Evolutionary conservation across 257 asterid genomes (phyloP), one percentile per base, ranked within the genome.

Genomic region (Lavandula angustifolia): DNA sequence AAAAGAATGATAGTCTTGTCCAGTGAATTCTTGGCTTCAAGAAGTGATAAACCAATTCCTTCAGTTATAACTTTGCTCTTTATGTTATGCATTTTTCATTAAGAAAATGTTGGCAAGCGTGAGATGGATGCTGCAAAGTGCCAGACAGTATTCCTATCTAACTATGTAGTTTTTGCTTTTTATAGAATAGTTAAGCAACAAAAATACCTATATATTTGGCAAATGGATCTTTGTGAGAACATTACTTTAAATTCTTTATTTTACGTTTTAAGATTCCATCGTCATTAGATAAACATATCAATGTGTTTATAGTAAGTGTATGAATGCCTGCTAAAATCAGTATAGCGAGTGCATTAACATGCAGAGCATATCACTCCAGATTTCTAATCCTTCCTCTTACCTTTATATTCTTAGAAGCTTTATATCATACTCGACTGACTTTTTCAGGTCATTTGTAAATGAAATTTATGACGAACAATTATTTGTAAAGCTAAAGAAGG

Each of bases 401-500:
- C 62, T 58, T 60, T 67, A 51, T 54, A 68, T 72, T 43, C 37
- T 61, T 43, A 7, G 12, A 54, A 27, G 67, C 16, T 34, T 3
- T 44, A 32, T 44, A 40, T 57, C 34, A 60, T 13, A 68, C 38
- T 52, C 37, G 32, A 52, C 43, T 60, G 53, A 32, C 37, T 71
- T 64, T 55, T 80, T 62, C 89, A 94, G 99, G 86, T 78, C 85
- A 47, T 94, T 90, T 79, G 76, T 87, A 42, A 87, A 97, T 42
- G 95, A 94, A 79, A 87, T 87, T 62, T 94, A 89, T 72, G 99
- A 85, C 58, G 97, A 97, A 29, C 99, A 90, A 57, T 66, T 94
- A 71, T 90, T 94, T 64, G 60, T 94, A 53, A 94, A 90, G 88
- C 76, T 94, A 56, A 87, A 87, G 83, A 86, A 79, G 75, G 99